phyloP scores from a whole-genome alignment of 2,329 filamentous ascomycete genomes.

The Aspergillus quadrilineatus region DNA sequence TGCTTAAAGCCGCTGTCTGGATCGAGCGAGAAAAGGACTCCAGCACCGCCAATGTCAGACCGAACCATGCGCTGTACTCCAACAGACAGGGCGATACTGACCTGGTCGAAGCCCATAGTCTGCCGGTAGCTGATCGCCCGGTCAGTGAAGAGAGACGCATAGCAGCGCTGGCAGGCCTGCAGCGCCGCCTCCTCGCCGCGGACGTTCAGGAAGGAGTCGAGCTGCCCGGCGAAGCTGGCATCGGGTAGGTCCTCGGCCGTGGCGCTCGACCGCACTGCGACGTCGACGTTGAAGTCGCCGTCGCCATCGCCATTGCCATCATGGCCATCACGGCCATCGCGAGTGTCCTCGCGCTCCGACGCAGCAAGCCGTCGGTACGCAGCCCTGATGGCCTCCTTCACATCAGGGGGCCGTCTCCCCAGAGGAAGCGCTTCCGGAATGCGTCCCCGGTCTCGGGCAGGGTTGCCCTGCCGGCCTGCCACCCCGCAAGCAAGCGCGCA shows the following conservation, averaged over 20 bases:
- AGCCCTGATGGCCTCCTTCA: conserved; percentile 27
- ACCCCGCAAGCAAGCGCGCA: conserved; percentile 12
- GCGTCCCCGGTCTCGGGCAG: conserved; percentile 34
- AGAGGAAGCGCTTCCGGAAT: conserved; percentile 32
- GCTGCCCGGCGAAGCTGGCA: conserved; percentile 42
- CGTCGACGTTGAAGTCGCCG: conserved; percentile 24
- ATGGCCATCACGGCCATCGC: too few species aligned
- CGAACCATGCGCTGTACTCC: conserved; percentile 31
- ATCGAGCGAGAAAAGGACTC: conserved; percentile 45
- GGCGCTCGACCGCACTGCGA: conserved; percentile 42
- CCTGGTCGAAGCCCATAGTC: conserved; percentile 23
- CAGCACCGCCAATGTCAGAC: conserved; percentile 36
- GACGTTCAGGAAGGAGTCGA: conserved; percentile 42
- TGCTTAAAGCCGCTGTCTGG: conserved; percentile 43
- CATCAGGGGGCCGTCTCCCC: conserved; percentile 30
- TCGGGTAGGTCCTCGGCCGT: conserved; percentile 43
- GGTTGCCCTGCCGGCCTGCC: conserved; percentile 21
- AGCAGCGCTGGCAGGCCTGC: conserved; percentile 38
- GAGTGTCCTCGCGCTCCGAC: too few species aligned
- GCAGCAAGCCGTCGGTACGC: conserved; percentile 29
- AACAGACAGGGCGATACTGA: conserved; percentile 23
- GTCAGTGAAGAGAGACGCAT: conserved; percentile 42
- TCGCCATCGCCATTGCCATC: conserved; percentile 12
- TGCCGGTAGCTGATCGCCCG: conserved; percentile 39
- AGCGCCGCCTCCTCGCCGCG: conserved; percentile 31